Evolutionary conservation across 768 basidiomycete species (phyloP), one percentile per base, ranked within the genome.

Genomic region (Sarcomyxa edulis): DNA sequence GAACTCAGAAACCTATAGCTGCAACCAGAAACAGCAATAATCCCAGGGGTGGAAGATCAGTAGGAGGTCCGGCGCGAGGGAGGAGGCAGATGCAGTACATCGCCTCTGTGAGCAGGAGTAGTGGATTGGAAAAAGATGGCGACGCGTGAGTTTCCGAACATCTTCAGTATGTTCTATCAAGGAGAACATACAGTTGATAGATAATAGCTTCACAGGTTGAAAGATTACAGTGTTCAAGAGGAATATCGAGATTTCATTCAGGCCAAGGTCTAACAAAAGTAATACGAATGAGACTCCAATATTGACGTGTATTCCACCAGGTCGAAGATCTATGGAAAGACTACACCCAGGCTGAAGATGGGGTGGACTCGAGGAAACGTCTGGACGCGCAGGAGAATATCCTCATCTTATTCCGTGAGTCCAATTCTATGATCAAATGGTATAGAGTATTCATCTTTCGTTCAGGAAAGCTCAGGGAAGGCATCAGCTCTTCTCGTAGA

Each of bases 401-500:
- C 7, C 60, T 86, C 20, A 86, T 88, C 23, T 51, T 83, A n/a
- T 79, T 87, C 48, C 72, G 86, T 87, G 46, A 55, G 81, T 64
- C 12, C 18, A 32, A 10, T 11, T 29, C 2, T 15, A 26, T 22
- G 10, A 14, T 24, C 24, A 7, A 8, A 26, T 26, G 19, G 25
- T 32, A 18, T 29, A 10, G 8, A 14, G 6, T n/a, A 32, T 16
- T 11, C 11, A 12, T 30, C 3, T n/a, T 10, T 16, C 32, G 10
- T 39, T 2, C 40, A 89, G 86, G 85, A 29, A 89, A 88, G 53
- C 62, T 89, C 6, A 69, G 86, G 35, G 86, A 89, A 58, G 86
- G 86, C 0, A 63, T 88, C 3, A 66, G 70, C 6, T 74, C 85
- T 1, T 74, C 80, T 2, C 61, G 62, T 20, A 69, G 86, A 40